Percentiles rank a stretch among this genome's conserved stretches.
phyloP scores from a whole-genome alignment of 495 filamentous ascomycete species.

The Hyaloscypha finlandica region DNA sequence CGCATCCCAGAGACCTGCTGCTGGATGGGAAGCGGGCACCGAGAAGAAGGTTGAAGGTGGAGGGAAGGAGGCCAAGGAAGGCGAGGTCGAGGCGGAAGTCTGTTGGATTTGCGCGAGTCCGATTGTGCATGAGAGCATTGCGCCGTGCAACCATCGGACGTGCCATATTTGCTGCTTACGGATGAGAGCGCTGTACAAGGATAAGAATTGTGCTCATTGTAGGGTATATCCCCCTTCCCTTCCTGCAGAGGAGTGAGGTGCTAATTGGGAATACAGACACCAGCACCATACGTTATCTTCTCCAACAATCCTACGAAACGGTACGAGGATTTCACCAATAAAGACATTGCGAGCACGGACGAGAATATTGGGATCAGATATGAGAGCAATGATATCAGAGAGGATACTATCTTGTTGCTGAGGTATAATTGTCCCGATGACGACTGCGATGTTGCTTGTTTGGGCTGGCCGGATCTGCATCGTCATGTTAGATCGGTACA shows the following conservation, averaged over 20 bases:
- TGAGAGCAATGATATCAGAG: constrained; percentile 80
- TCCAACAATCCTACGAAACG: constrained; percentile 78
- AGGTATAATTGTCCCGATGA: constrained; percentile 92
- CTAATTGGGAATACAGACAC: constrained; percentile 52
- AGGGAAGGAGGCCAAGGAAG: constrained; percentile 30
- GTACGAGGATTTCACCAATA: constrained; percentile 76
- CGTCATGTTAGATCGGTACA: constrained; percentile 83
- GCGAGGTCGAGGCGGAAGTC: constrained; percentile 71
- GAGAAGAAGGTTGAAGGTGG: background rate
- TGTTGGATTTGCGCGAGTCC: constrained; percentile 97
- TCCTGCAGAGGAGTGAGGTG: too few relatives aligned
- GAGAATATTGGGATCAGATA: constrained; percentile 88
- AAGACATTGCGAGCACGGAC: constrained; percentile 73
- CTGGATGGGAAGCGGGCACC: background rate
- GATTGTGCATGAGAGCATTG: constrained; percentile 79
- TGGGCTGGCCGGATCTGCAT: constrained; percentile 92
- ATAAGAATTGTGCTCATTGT: constrained; percentile 91
- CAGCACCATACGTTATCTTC: constrained; percentile 84
- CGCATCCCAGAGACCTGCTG: background rate
- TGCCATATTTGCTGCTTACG: constrained; percentile 94
- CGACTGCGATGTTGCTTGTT: constrained; percentile 84
- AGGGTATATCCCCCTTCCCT: constrained; percentile 58
- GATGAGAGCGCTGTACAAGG: constrained; percentile 91
- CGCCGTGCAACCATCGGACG: constrained; percentile 92
- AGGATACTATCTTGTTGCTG: constrained; percentile 84